Percentiles rank a stretch among this genome's conserved stretches.
Conservation (phyloP, 805 yeast species). For the Pichia phayaonensis region DNA sequence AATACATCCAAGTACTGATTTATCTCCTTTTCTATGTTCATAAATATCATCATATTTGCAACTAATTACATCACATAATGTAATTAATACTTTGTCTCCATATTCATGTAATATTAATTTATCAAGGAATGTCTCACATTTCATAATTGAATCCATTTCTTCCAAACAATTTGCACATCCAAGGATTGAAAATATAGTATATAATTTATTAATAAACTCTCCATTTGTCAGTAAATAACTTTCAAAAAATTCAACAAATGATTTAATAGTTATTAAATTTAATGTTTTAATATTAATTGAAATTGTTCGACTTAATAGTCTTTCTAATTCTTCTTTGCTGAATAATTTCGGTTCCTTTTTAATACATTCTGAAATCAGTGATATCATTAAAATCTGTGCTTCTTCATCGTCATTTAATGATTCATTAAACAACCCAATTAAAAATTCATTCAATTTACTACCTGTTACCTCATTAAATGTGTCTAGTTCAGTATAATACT, state of each 20-base stretch:
- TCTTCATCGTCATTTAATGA: conserved; percentile 10
- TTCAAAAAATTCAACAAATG: conserved; percentile 6
- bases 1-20: conserved; percentile 17
- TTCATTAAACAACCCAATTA: conserved; percentile 8
- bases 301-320: not conserved
- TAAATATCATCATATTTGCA: conserved; percentile 3
- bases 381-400: conserved; percentile 10
- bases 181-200: conserved; percentile 8
- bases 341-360: conserved; percentile 7
- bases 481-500: conserved; percentile 14
- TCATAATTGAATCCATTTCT: conserved; percentile 1
- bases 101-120: conserved; percentile 9
- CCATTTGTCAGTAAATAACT: not conserved
- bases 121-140: conserved; percentile 5
- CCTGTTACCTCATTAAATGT: not conserved
- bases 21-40: conserved; percentile 8
- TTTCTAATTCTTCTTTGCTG: not conserved
- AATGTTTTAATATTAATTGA: not conserved
- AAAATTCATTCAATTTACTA: conserved; percentile 11
- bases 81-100: conserved; percentile 10
- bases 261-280: conserved; percentile 1
- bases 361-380: conserved; percentile 16
- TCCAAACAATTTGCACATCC: conserved; percentile 11
- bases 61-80: conserved; percentile 16
- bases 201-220: not conserved